Percentiles rank a stretch among this genome's conserved stretches.
Conservation (phyloP, 2,329 filamentous ascomycete species). For the Davidsoniella virescens region DNA sequence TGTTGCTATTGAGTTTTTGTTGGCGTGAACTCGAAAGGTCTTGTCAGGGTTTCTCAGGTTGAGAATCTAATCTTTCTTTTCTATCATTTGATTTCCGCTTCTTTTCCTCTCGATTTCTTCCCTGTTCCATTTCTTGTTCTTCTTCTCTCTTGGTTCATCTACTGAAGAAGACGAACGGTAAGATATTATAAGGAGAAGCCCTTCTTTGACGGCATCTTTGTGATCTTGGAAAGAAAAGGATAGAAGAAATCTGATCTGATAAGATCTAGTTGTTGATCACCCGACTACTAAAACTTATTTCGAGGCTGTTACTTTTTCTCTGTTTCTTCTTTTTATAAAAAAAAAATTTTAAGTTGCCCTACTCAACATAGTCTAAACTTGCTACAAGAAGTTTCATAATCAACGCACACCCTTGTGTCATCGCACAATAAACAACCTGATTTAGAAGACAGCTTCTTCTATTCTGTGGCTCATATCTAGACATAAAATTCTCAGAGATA, state of each 20-base stretch:
- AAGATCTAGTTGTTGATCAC: background rate
- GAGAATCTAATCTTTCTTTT: no score
- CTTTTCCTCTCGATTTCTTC: background rate
- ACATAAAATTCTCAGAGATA: no score
- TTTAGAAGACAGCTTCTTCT: background rate
- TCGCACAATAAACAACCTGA: no score
- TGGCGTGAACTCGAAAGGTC: no score
- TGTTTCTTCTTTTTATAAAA: background rate
- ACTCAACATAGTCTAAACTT: slow-evolving; percentile 1
- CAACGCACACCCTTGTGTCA: background rate
- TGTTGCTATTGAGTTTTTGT: no score
- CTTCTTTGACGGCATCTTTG: background rate
- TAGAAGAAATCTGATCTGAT: slow-evolving; percentile 1
- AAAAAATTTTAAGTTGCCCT: no score
- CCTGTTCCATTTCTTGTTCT: background rate
- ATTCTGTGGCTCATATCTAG: background rate
- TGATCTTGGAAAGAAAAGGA: background rate
- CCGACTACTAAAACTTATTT: background rate
- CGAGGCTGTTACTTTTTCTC: background rate
- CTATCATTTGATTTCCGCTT: background rate
- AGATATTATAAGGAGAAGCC: background rate
- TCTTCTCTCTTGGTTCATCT: background rate
- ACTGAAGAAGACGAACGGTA: background rate
- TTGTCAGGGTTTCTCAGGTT: no score
- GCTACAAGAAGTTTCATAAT: background rate